Evolutionary conservation across 495 filamentous ascomycete species (phyloP).

Genomic region (Rusavskia elegans): DNA sequence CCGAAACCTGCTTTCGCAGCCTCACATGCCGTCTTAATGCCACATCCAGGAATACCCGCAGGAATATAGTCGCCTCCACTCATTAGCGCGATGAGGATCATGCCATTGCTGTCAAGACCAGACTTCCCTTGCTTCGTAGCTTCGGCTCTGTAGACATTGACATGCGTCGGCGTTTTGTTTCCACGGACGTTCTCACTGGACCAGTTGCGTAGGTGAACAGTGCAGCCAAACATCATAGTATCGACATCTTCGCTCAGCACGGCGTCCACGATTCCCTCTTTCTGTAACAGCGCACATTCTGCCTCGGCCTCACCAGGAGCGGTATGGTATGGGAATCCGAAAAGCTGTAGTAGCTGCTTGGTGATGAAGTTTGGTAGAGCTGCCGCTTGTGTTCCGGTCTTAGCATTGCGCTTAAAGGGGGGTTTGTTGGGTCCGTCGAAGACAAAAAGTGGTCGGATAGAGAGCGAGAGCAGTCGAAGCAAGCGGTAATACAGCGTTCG

Average conservation of each 20-base stretch:
- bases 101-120: slow-evolving; percentile 65
- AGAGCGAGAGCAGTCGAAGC: slow-evolving; percentile 60
- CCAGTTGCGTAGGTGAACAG: slow-evolving; percentile 65
- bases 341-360: slow-evolving; percentile 67
- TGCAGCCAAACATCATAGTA: slow-evolving; percentile 93
- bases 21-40: slow-evolving; percentile 72
- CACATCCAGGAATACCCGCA: slow-evolving; percentile 75
- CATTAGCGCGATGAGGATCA: slow-evolving; percentile 90
- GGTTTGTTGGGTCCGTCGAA: slow-evolving; percentile 91
- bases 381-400: slow-evolving; percentile 28
- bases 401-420: slow-evolving; percentile 72
- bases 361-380: slow-evolving; percentile 33
- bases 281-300: slow-evolving; percentile 81
- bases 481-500: slow-evolving; percentile 89
- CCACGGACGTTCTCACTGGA: slow-evolving; percentile 49
- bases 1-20: slow-evolving; percentile 86
- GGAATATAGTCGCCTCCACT: slow-evolving; percentile 93
- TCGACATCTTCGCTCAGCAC: slow-evolving; percentile 97
- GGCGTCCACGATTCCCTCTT: slow-evolving; percentile 74
- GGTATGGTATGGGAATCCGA: slow-evolving; percentile 70
- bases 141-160: slow-evolving; percentile 55
- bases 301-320: slow-evolving; percentile 96
- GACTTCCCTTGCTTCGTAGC: slow-evolving; percentile 29
- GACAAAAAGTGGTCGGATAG: slow-evolving; percentile 82
- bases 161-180: slow-evolving; percentile 64